Percentiles rank a stretch among this genome's conserved stretches.
Evolutionary conservation across 2,329 filamentous ascomycete species (phyloP).

Genomic region (Akanthomyces dipterigenus): DNA sequence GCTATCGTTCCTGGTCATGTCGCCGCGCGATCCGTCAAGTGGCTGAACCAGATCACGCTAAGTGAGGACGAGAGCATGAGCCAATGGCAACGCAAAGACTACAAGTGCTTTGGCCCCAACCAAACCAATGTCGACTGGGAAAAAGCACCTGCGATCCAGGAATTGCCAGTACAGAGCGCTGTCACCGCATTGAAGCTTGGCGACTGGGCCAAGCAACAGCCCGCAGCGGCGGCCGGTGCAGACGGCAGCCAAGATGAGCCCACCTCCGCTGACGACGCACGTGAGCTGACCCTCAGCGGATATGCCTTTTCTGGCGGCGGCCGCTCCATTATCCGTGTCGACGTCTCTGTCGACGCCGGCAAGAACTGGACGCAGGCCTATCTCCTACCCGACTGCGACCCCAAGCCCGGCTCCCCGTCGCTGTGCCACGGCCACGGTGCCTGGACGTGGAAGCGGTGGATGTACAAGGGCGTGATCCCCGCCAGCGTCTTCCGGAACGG

Average conservation of each 20-base stretch:
- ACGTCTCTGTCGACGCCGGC: conserved; percentile 58
- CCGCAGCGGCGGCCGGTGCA: neutral
- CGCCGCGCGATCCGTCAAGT: conserved; percentile 62
- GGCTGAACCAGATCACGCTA: conserved; percentile 57
- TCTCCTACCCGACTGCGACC: conserved; percentile 44
- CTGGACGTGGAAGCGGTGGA: conserved; percentile 62
- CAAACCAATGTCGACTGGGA: conserved; percentile 56
- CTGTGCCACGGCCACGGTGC: conserved; percentile 37
- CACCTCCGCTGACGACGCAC: conserved; percentile 6
- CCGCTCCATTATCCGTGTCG: conserved; percentile 58
- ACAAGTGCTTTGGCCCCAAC: conserved; percentile 63
- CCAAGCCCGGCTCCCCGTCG: conserved; percentile 20
- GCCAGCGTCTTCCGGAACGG: conserved; percentile 21
- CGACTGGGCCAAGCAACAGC: conserved; percentile 22
- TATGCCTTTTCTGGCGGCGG: conserved; percentile 66
- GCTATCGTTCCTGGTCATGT: conserved; percentile 59
- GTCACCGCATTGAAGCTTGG: conserved; percentile 47
- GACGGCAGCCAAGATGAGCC: neutral
- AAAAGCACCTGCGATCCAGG: conserved; percentile 56
- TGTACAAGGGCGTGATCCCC: conserved; percentile 43
- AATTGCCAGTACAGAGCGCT: conserved; percentile 61
- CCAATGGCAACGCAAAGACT: conserved; percentile 61
- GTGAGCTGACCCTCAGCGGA: conserved; percentile 42
- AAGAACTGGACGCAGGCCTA: conserved; percentile 57
- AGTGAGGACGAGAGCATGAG: conserved; percentile 60